Base-by-base conservation (phyloP, 805 yeast genomes). In the Barnettozyma sp. region DNA sequence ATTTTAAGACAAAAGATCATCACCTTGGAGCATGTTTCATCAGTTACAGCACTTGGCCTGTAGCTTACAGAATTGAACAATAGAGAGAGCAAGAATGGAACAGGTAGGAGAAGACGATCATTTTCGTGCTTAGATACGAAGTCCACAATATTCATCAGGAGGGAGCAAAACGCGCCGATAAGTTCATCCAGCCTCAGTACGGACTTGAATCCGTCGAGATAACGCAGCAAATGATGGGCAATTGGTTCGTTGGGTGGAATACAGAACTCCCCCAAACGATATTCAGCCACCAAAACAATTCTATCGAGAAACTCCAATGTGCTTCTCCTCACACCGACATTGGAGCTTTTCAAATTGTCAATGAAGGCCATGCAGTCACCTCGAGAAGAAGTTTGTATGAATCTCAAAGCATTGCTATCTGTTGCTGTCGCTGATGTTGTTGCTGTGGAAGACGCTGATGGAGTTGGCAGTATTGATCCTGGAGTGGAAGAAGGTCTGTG, bases 41-140 rank as follows among this genome's bases (percentile, higher is more conserved):
- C 24, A 48, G 55, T 62, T 2, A 78, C 64, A 1, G 90, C 87
- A 38, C 72, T 70, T 2, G 83, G 78, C 49, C 83, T 63, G 55
- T 76, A 83, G 15, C 56, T 65, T 6, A 80, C 54, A 1, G 75
- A 49, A 34, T 73, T 71, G 45, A 75, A 75, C 25, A 81, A 58
- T 26, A 82, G 46, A 1, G 82, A 65, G 2, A 80, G 49, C 11
- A 82, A 43, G 49, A 76, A 80, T 2, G 92, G 92, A 4, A 78
- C 60, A 0, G 78, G 54, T 2, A 70, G 42, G 7, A 25, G 24
- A 3, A 42, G 31, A 12, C 40, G 34, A 14, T 35, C 39, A 12
- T 41, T 32, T 12, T 19, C 18, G 7, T 3, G 17, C 13, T 7
- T 32, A 10, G 26, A 27, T 8, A 17, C 44, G 31, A 7, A 52